Evolutionary conservation across 2,329 filamentous ascomycete genomes (phyloP), one percentile per base, ranked within the genome.

Genomic region (Exserohilum rostratum): DNA sequence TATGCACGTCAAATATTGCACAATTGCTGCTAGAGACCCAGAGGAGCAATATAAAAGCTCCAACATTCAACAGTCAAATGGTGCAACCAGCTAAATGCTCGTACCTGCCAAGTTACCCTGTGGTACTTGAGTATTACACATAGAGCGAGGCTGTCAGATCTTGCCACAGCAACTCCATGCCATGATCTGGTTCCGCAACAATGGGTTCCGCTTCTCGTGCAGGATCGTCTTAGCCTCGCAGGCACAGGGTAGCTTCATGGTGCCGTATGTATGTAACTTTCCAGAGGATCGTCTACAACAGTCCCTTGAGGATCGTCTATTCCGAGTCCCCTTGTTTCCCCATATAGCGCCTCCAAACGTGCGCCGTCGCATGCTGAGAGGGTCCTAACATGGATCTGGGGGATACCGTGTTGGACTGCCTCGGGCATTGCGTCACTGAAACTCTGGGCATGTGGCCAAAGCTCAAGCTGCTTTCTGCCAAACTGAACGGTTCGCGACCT

Each of bases 371-470:
- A 46, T 46, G 31, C 31, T 35, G 31, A 46, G n/a, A 25, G 20
- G 42, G 11, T 34, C 34, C 20, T 25, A 18, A 17, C 30, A 35
- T 46, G 43, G 15, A 37, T 30, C 29, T 13, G 46, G 44, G 22
- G 22, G 30, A 53, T 53, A 49, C 50, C 29, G 31, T 53, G 37
- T 42, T 48, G 35, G 43, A 53, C 29, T 29, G 35, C 22, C 27
- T 15, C 27, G 29, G 50, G 44, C 30, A 53, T 53, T 49, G 50
- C 50, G 50, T 53, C 50, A 53, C 50, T 18, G 22, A 29, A 53
- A 49, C 46, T 38, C 25, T 27, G 29, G 45, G 20, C 45, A n/a
- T 15, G 37, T 39, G 45, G 45, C 11, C 45, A 22, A 39, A 47
- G 45, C 45, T 37, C 27, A 47, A 47, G 45, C 45, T 47, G 13